Conservation (phyloP, 306 rosid species). For the Prunus fruticosa region DNA sequence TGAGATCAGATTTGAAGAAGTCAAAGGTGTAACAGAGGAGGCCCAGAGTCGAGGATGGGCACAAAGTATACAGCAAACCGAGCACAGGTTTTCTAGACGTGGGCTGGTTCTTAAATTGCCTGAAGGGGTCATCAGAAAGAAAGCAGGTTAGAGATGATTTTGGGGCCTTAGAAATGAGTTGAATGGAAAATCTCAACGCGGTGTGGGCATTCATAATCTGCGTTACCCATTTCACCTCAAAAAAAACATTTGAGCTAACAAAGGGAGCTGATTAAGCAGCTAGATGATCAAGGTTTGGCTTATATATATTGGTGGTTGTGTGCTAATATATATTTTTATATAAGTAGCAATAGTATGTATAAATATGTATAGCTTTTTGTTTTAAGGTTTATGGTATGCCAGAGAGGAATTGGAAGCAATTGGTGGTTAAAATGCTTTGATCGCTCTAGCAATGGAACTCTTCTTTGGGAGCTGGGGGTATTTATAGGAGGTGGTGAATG, state of each 20-base stretch:
- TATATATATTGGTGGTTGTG: background rate
- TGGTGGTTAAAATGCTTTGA: background rate
- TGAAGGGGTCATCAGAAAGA: constrained; percentile 84
- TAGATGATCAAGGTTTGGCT: background rate
- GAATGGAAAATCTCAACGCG: constrained; percentile 48
- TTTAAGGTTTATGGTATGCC: background rate
- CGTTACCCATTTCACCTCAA: constrained; percentile 43
- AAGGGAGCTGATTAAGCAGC: background rate
- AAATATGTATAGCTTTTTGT: background rate
- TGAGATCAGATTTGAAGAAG: constrained; percentile 69
- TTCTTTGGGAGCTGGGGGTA: background rate
- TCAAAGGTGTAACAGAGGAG: constrained; percentile 56
- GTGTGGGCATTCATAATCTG: constrained; percentile 41
- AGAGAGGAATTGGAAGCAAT: background rate
- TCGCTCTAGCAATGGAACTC: background rate
- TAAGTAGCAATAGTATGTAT: background rate
- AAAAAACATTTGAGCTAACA: background rate
- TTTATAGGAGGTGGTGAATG: constrained; percentile 13
- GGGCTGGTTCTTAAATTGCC: constrained; percentile 59
- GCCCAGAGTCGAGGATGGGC: constrained; percentile 84
- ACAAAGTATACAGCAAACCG: constrained; percentile 60
- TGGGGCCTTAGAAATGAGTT: constrained; percentile 58
- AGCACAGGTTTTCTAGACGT: constrained; percentile 25
- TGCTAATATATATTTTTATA: too few relatives aligned
- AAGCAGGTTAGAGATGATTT: constrained; percentile 49